Evolutionary conservation across 345 rosid species (phyloP), one percentile per base, ranked within the genome.

Genomic region (Ailanthus altissimus): DNA sequence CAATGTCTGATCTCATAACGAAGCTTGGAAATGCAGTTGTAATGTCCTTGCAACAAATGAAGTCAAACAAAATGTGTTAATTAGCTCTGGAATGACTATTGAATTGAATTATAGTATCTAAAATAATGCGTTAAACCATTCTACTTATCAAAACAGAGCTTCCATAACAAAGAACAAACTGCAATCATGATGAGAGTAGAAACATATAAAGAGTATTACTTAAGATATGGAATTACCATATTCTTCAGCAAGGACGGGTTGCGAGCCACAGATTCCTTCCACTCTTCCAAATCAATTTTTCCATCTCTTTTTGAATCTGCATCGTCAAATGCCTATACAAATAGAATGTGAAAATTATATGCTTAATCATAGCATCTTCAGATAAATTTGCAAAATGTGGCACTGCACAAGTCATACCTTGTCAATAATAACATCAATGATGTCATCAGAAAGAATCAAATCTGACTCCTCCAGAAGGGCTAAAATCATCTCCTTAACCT

Each of bases 141-240:
- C 47, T 66, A 11, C 54, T 62, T 14, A 40, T 62, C 1, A 1
- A 62, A 13, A 62, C 28, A 62, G 66, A 62, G 16, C 1, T 28
- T 13, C 40, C 14, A 26, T 26, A 32, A 32, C 38, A 32, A 32
- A 32, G 38, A 1, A 32, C 38, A 3, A 32, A 32, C 3, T 32
- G 38, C 38, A 32, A 32, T 1, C 38, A 32, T 32, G 38, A 32
- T 32, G 38, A 53, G 62, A 32, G 3, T 32, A 1, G 38, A 32
- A 32, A 32, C 38, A 32, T 3, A 32, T 1, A 32, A 32, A 42
- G 42, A 56, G 21, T 66, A 72, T 81, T 86, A 84, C 88, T 59
- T 76, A 46, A 89, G 62, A 80, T 85, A 81, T 63, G 88, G 90
- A 72, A 89, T 67, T 4, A 86, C 85, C 85, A 85, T 85, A 59